phyloP scores from a whole-genome alignment of 2,329 filamentous ascomycete species.

The Fusarium cyanostomum region DNA sequence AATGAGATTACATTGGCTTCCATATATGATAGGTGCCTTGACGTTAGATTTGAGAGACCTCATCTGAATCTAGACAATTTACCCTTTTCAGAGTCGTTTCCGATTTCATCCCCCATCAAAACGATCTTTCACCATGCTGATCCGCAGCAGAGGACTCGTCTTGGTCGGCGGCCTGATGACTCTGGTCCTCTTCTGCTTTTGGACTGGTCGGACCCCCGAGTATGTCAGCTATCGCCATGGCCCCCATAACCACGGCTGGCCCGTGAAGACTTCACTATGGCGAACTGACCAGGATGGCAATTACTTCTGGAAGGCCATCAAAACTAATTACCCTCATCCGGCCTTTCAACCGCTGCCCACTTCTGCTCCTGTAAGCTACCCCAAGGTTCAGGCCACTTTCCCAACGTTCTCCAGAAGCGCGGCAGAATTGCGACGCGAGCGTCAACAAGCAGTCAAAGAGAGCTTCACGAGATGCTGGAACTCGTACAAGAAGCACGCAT shows the following conservation, averaged over 20 bases:
- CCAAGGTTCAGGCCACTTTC: constrained; percentile 48
- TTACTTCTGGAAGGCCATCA: constrained; percentile 44
- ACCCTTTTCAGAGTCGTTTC: neutral
- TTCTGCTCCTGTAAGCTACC: constrained; percentile 40
- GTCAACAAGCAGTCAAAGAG: constrained; percentile 52
- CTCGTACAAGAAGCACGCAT: constrained; percentile 69
- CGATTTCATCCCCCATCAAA: neutral
- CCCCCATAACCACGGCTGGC: constrained; percentile 33
- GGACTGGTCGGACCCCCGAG: constrained; percentile 27
- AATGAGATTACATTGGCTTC: too few species aligned
- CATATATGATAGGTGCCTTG: too few species aligned
- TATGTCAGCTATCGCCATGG: constrained; percentile 28
- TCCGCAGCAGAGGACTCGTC: constrained; percentile 36
- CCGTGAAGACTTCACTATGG: constrained; percentile 37
- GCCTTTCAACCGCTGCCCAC: constrained; percentile 47
- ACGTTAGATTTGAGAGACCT: too few species aligned
- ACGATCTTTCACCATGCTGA: constrained; percentile 32
- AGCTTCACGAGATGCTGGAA: constrained; percentile 58
- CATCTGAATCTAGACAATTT: too few species aligned
- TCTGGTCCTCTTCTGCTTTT: constrained; percentile 35
- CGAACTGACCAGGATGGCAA: constrained; percentile 36
- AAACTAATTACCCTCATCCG: constrained; percentile 41
- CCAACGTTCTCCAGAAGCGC: constrained; percentile 37
- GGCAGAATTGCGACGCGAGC: constrained; percentile 46
- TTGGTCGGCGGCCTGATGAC: constrained; percentile 32